Percentiles rank a stretch among this genome's conserved stretches.
These are phyloP conservation scores for Thalassiosira mediterranea DNA, from an alignment of 352 stramenopile genomes.

Conservation along the genomic window DNA sequence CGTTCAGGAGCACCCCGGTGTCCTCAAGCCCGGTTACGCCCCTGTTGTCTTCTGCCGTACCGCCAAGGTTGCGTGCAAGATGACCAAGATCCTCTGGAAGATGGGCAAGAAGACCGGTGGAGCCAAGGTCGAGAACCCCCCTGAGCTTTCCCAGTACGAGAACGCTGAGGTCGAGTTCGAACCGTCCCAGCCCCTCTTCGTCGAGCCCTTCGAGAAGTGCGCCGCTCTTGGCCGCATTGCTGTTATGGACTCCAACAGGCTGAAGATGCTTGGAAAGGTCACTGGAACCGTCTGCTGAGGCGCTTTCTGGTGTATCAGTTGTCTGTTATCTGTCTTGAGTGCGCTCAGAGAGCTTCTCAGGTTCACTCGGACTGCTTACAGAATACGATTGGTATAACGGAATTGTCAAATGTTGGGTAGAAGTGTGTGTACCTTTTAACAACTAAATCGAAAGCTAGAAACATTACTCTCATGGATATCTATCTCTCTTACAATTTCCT, in stretches of 20 bases:
- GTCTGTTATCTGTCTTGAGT: slow-evolving; percentile 22
- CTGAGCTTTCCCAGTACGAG: slow-evolving; percentile 86
- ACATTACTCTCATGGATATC: too few relatives aligned
- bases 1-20: slow-evolving; percentile 86
- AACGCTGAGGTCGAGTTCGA: slow-evolving; percentile 86
- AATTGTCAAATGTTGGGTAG: background rate
- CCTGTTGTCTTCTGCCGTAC: slow-evolving; percentile 87
- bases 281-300: slow-evolving; percentile 26
- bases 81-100: slow-evolving; percentile 88
- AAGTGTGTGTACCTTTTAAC: too few relatives aligned
- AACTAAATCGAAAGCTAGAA: too few relatives aligned
- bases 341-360: slow-evolving; percentile 22
- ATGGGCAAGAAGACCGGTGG: slow-evolving; percentile 87
- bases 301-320: too few relatives aligned
- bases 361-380: slow-evolving; percentile 30
- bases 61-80: slow-evolving; percentile 87
- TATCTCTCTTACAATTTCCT: too few relatives aligned
- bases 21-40: slow-evolving; percentile 85
- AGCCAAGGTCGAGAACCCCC: slow-evolving; percentile 85
- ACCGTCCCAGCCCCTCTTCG: slow-evolving; percentile 81
- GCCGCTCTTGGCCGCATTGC: slow-evolving; percentile 86
- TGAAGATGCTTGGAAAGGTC: slow-evolving; percentile 89
- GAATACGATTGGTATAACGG: slow-evolving; percentile 19
- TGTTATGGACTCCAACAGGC: slow-evolving; percentile 88
- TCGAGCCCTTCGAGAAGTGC: slow-evolving; percentile 86